Evolutionary conservation across 805 yeast species (phyloP), one percentile per base, ranked within the genome.

Genomic region (Lipomyces lipofer): DNA sequence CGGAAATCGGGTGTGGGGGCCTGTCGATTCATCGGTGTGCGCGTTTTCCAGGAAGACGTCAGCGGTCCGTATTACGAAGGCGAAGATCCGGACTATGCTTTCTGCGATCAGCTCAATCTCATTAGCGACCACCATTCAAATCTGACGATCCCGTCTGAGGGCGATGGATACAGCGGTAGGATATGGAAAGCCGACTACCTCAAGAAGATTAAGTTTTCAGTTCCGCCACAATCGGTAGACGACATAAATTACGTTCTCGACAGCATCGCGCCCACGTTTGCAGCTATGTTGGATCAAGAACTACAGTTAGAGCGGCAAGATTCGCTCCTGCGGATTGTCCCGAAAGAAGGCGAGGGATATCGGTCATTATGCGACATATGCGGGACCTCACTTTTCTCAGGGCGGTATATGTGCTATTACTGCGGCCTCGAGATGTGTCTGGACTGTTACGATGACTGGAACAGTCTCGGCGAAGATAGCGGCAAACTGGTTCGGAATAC

Each of bases 371-470:
- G 61, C 43, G 62, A 58, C 32, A 47, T 55, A 13, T 58, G 62
- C 51, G 54, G 57, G 13, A 51, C 60, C 12, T 51, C 51, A 15
- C 22, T 58, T 28, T 58, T 58, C 44, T 43, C 57, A 3, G 60
- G 60, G 5, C 32, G 56, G 8, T 49, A 24, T 39, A 55, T 58
- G 59, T 58, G 62, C 45, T 58, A 47, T 46, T 51, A 19, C 51
- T 58, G 62, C 32, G 62, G 62, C 13, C 54, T 55, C 25, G 62
- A 58, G 28, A 51, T 58, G 56, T 58, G 62, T 24, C 21, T 55
- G 7, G 62, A 51, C 12, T 58, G 62, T 36, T 40, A 25, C 24
- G 45, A 38, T 15, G 60, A 55, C 35, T 58, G 62, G 62, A 21
- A n/a, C 19, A 43, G 30, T 13, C 48, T 56, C 17, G 56, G 56